Percentiles rank a stretch among this genome's conserved stretches.
These are phyloP conservation scores for Candida montana DNA, from an alignment of 805 yeast species.

Conservation along the genomic window DNA sequence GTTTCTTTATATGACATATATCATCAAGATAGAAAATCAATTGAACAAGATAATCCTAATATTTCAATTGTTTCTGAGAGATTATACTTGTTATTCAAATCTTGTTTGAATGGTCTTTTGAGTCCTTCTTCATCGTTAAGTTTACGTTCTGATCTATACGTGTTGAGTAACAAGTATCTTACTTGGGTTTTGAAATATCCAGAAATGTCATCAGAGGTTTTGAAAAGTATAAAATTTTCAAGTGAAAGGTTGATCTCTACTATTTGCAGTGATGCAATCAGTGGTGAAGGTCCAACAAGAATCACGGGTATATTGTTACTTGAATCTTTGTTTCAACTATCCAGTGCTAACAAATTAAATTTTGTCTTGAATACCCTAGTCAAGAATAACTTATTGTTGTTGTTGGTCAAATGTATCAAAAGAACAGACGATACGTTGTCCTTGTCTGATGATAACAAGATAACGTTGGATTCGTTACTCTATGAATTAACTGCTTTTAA, in stretches of 20 bases:
- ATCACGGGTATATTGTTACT: constrained; percentile 71
- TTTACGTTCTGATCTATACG: constrained; percentile 75
- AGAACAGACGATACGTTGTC: constrained; percentile 60
- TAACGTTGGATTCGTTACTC: constrained; percentile 48
- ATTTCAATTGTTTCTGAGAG: constrained; percentile 45
- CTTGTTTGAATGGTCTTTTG: constrained; percentile 68
- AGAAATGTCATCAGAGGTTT: constrained; percentile 40
- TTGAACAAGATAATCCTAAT: constrained; percentile 29
- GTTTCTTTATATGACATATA: constrained; percentile 65
- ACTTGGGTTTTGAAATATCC: constrained; percentile 41
- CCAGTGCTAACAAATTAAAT: constrained; percentile 44
- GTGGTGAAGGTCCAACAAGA: constrained; percentile 72
- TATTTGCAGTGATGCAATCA: constrained; percentile 71
- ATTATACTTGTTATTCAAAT: constrained; percentile 62
- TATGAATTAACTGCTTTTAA: constrained; percentile 78
- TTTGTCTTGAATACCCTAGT: constrained; percentile 57
- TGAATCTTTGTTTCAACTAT: constrained; percentile 57
- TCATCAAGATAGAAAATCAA: constrained; percentile 38
- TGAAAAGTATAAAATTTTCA: constrained; percentile 48
- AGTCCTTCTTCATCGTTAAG: constrained; percentile 62
- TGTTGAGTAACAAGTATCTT: constrained; percentile 62
- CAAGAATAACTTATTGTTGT: constrained; percentile 57
- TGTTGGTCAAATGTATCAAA: constrained; percentile 62
- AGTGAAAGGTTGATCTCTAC: constrained; percentile 60
- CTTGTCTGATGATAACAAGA: constrained; percentile 29